Percentiles rank a stretch among this genome's conserved stretches.
Conservation (phyloP, 345 rosid genomes). For the Carallia pectinifolia region DNA sequence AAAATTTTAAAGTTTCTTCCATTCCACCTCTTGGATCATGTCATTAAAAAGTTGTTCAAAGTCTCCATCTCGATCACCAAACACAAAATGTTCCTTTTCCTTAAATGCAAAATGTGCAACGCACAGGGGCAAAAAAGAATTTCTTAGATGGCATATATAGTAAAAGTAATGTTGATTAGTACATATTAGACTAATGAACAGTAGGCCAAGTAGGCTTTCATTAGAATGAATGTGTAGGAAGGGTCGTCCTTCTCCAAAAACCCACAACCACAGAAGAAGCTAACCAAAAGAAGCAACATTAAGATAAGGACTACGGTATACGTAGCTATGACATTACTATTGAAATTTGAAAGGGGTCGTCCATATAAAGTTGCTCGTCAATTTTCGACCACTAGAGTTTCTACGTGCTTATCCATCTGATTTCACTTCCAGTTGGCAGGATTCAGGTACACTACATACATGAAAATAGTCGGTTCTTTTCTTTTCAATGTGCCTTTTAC, state of each 20-base stretch:
- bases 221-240: not conserved
- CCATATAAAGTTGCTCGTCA: slow-evolving; percentile 5
- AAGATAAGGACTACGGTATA: not conserved
- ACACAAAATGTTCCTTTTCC: too few species aligned
- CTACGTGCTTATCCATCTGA: slow-evolving; percentile 23
- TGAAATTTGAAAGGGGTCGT: slow-evolving; percentile 1
- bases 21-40: too few species aligned
- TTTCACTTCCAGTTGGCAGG: slow-evolving; percentile 2
- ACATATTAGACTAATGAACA: not conserved
- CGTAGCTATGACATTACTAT: not conserved
- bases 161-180: not conserved
- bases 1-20: too few species aligned
- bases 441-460: too few species aligned
- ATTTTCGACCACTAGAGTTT: slow-evolving; percentile 16
- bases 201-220: not conserved
- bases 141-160: too few species aligned
- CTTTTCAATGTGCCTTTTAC: too few species aligned
- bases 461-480: too few species aligned
- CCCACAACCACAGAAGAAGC: too few species aligned
- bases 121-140: too few species aligned
- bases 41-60: too few species aligned
- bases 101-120: too few species aligned
- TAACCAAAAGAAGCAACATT: not conserved
- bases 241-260: not conserved
- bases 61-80: too few species aligned